Base-by-base conservation (phyloP, 2,329 filamentous ascomycete species). In the Gliomastix tumulicola region DNA sequence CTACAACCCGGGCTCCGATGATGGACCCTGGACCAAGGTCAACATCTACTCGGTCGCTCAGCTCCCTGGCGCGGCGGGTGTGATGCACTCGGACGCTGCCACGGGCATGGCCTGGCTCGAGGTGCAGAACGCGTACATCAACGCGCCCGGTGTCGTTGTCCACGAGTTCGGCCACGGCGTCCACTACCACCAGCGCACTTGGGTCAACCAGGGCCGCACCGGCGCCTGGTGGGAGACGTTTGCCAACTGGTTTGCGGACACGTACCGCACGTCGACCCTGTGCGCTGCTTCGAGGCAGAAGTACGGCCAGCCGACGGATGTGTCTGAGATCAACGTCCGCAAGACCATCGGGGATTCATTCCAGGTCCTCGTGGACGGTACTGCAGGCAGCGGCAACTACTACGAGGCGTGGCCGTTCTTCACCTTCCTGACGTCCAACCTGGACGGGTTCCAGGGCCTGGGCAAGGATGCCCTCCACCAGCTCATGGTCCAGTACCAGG, bases 361-460 rank as follows among this genome's bases (percentile, higher is more conserved):
- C 49, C 67, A 69, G 41, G 63, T 68, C 18, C 55, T 73, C 5
- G 66, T 72, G 4, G 69, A 73, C 32, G 68, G 63, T 4, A 55
- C 60, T 0, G 41, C 44, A 0, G 48, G 51, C 21, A 50, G 54
- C 3, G 68, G 62, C 11, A 73, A 73, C 50, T 66, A 71, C 47
- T 73, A 74, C 51, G 56, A 71, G 41, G 63, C 68, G 4, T 74
- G 66, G 66, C 69, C 69, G 0, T 69, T 73, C 42, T 47, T 73
- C 21, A 50, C 60, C 2, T 73, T 69, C 47, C 49, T 73, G 35
- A 62, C 63, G 27, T 60, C 65, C 44, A 72, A 72, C 48, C 68
- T 59, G 0, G 68, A 71, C 44, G 49, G 57, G 18, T 63, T 60
- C 37, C 42, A 47, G 22, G 65, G 57, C 21, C 44, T 70, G 3